These are phyloP conservation scores for Helotiales sp. DNA, from an alignment of 2,329 filamentous ascomycete species.

Conservation along the genomic window DNA sequence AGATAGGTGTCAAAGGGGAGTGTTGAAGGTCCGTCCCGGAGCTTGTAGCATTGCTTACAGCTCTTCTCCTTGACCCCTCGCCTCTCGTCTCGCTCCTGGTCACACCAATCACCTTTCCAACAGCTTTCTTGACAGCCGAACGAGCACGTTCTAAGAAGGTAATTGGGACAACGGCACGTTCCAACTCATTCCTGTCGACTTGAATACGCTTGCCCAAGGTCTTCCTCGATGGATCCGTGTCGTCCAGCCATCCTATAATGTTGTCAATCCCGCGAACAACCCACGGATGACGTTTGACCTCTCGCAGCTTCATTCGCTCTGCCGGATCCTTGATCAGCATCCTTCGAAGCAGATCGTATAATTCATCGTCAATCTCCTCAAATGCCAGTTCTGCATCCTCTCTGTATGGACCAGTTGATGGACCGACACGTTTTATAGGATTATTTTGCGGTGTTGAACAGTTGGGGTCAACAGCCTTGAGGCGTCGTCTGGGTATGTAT, in stretches of 20 bases:
- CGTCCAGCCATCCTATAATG: conserved; percentile 81
- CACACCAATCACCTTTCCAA: conserved; percentile 57
- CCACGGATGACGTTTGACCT: conserved; percentile 95
- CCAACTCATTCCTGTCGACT: conserved; percentile 88
- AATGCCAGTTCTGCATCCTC: conserved; percentile 78
- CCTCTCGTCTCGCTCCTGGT: conserved; percentile 48
- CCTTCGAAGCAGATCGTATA: conserved; percentile 75
- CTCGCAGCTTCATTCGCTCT: conserved; percentile 82
- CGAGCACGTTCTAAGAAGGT: conserved; percentile 83
- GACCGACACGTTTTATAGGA: conserved; percentile 48
- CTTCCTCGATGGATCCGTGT: conserved; percentile 81
- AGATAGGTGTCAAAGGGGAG: conserved; percentile 41
- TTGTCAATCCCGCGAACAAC: conserved; percentile 77
- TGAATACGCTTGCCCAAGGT: conserved; percentile 84
- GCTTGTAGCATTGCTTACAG: conserved; percentile 63
- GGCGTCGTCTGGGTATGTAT: conserved; percentile 77
- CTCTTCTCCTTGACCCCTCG: conserved; percentile 56
- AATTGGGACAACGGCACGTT: conserved; percentile 84
- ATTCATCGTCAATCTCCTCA: conserved; percentile 78
- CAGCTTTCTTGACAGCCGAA: conserved; percentile 71
- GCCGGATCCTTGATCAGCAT: conserved; percentile 88
- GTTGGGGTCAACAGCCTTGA: conserved; percentile 71
- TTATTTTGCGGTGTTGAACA: conserved; percentile 56
- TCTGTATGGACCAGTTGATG: conserved; percentile 63
- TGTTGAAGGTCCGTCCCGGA: conserved; percentile 55